Conservation (phyloP, 1,284 basidiomycete species). For the Malassezia pachydermatis region DNA sequence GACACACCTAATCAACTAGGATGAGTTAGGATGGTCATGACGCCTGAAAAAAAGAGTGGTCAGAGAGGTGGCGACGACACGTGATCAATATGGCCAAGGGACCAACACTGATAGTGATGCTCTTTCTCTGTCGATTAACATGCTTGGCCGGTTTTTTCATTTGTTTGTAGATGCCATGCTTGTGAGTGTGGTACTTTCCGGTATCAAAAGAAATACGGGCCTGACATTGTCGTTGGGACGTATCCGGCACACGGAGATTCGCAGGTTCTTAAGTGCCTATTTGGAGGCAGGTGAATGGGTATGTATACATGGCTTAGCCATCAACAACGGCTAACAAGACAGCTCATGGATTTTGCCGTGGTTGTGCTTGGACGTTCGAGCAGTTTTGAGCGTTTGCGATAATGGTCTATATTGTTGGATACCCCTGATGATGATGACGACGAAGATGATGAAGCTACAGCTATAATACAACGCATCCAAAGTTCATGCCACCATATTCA, state of each 20-base stretch:
- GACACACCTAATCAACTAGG: no score
- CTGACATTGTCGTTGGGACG: slow-evolving; percentile 32
- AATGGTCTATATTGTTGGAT: slow-evolving; percentile 3
- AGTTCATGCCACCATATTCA: not conserved
- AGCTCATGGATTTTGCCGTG: slow-evolving; percentile 43
- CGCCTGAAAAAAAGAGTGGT: no score
- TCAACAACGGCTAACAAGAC: not conserved
- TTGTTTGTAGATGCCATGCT: slow-evolving; percentile 42
- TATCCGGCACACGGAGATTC: slow-evolving; percentile 40
- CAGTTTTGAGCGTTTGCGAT: slow-evolving; percentile 43
- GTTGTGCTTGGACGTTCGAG: slow-evolving; percentile 43
- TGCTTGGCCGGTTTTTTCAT: slow-evolving; percentile 45
- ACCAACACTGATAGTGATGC: no score
- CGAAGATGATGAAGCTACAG: no score
- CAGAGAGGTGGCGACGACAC: no score
- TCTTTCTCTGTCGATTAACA: slow-evolving; percentile 12
- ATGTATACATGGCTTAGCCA: slow-evolving; percentile 11
- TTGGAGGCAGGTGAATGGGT: slow-evolving; percentile 48
- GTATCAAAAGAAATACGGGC: slow-evolving; percentile 44
- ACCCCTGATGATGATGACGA: not conserved
- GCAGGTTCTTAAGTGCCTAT: slow-evolving; percentile 38
- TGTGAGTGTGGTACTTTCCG: slow-evolving; percentile 38
- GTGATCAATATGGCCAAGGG: no score
- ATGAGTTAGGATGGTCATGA: no score
- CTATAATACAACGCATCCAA: not conserved